Conservation (phyloP, 345 rosid species). For the Pseudoturritis turrita region DNA sequence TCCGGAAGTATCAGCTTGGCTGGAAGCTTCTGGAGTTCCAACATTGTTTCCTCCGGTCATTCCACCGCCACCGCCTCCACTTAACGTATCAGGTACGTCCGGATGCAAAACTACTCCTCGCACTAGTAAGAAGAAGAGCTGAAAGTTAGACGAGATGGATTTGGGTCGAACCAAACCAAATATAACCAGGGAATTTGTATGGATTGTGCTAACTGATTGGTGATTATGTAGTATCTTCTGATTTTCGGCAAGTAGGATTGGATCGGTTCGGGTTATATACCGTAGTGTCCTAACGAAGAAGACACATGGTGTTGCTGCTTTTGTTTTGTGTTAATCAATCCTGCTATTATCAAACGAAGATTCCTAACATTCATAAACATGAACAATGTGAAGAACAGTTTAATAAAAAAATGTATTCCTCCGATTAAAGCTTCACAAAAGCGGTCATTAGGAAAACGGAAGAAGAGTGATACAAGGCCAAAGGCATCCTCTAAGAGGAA, state of each 20-base stretch:
- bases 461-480: conserved; percentile 48
- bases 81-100: not conserved
- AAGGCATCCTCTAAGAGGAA: conserved; percentile 56
- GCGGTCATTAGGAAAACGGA: conserved; percentile 33
- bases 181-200: not conserved
- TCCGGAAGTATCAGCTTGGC: not conserved
- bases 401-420: too few relatives aligned
- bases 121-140: not conserved
- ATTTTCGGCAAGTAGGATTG: not conserved
- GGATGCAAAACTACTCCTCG: not conserved
- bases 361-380: too few relatives aligned
- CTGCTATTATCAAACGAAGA: too few relatives aligned
- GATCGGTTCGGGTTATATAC: not conserved
- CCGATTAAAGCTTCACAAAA: too few relatives aligned
- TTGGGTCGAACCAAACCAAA: not conserved
- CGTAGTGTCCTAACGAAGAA: too few relatives aligned
- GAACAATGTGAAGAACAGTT: too few relatives aligned
- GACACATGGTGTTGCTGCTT: not conserved
- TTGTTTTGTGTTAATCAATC: not conserved
- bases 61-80: not conserved
- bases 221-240: not conserved
- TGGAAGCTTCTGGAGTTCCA: not conserved
- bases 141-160: not conserved
- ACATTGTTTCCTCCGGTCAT: not conserved
- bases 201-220: not conserved